Evolutionary conservation across 2,329 filamentous ascomycete genomes (phyloP).

Genomic region (Penicillium glabrum): DNA sequence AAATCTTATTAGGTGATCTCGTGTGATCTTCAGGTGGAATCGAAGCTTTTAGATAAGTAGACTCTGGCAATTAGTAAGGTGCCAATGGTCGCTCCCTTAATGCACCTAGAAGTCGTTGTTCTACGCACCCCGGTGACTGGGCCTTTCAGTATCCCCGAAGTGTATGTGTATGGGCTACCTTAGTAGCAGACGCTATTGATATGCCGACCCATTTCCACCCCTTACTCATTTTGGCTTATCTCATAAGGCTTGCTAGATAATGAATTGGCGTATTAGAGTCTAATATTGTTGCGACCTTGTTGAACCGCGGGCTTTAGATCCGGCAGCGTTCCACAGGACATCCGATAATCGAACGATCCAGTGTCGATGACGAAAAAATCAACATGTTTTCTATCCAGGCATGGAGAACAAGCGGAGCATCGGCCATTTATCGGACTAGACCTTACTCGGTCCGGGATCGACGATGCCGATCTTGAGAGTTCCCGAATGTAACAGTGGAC

Average conservation of each 20-base stretch:
- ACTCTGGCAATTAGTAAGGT: too few relatives aligned
- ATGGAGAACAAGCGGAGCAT: background rate
- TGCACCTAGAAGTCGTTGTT: constrained; percentile 57
- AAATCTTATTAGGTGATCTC: too few relatives aligned
- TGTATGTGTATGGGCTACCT: constrained; percentile 65
- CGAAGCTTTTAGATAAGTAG: too few relatives aligned
- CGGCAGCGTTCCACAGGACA: too few relatives aligned
- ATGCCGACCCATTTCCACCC: constrained; percentile 76
- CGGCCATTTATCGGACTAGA: constrained; percentile 6
- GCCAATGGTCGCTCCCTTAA: too few relatives aligned
- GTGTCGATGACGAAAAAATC: too few relatives aligned
- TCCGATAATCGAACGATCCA: too few relatives aligned
- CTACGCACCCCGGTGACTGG: constrained; percentile 70
- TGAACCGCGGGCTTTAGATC: too few relatives aligned
- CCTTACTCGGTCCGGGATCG: constrained; percentile 8
- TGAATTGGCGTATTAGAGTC: too few relatives aligned
- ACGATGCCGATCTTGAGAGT: constrained; percentile 1
- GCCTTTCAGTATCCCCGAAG: constrained; percentile 70
- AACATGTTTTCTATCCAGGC: too few relatives aligned
- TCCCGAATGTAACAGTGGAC: constrained; percentile 1
- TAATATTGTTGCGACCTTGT: too few relatives aligned
- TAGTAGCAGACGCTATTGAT: constrained; percentile 67
- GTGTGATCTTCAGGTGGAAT: too few relatives aligned
- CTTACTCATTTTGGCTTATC: constrained; percentile 60
- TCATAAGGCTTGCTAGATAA: constrained; percentile 45